These are phyloP conservation scores for Nicotiana attenuata DNA, from an alignment of 257 asterid genomes.

Conservation along the genomic window DNA sequence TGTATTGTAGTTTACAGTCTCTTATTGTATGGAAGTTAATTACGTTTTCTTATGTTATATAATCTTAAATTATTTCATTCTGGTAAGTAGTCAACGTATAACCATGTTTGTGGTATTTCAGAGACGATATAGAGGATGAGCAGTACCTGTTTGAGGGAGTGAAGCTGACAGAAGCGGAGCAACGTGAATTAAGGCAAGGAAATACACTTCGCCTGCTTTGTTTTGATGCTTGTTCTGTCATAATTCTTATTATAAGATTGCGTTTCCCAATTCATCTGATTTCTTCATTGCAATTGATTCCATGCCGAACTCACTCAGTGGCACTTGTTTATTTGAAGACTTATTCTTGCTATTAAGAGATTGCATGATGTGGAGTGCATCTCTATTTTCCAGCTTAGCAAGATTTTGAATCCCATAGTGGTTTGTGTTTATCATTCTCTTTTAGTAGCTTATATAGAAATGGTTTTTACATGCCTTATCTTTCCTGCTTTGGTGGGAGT, in stretches of 20 bases:
- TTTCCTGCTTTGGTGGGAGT: neutral
- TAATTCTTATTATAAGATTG: neutral
- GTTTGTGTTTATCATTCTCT: neutral
- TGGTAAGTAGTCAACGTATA: conserved; percentile 4
- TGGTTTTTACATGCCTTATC: neutral
- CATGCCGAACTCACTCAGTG: neutral
- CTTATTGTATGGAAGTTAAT: neutral
- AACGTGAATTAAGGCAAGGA: conserved; percentile 55
- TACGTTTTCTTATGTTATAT: neutral
- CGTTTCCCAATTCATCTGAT: neutral
- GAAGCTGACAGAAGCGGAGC: conserved; percentile 69
- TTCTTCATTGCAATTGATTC: conserved; percentile 2
- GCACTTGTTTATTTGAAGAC: neutral
- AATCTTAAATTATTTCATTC: neutral
- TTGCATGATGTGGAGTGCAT: neutral
- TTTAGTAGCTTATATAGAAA: neutral
- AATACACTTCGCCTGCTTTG: neutral
- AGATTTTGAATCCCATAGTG: neutral
- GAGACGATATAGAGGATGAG: conserved; percentile 90
- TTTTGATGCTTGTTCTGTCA: neutral
- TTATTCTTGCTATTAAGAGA: neutral
- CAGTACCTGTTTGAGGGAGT: conserved; percentile 76
- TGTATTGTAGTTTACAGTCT: neutral
- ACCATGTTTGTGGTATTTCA: conserved; percentile 26
- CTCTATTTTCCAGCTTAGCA: neutral